phyloP scores from a whole-genome alignment of 768 basidiomycete species.

The Strobilomyces dryophilus region DNA sequence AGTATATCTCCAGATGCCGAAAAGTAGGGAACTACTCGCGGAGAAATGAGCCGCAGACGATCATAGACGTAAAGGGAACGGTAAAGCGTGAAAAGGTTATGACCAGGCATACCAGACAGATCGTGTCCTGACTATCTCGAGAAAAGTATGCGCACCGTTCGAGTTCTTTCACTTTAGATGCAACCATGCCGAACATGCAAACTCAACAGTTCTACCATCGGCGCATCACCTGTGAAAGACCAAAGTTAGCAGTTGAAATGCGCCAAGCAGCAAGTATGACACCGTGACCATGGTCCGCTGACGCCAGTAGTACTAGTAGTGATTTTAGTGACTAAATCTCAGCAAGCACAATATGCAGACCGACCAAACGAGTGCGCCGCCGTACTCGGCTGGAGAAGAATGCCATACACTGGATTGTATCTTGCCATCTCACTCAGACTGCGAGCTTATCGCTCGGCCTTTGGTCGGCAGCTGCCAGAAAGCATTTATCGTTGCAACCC shows the following conservation, averaged over 20 bases:
- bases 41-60: slow-evolving; percentile 48
- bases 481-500: too few relatives aligned
- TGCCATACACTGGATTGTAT: too few relatives aligned
- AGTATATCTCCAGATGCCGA: neutral
- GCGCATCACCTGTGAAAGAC: slow-evolving; percentile 18
- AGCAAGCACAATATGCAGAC: neutral
- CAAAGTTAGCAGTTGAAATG: neutral
- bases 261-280: neutral
- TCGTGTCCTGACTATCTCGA: slow-evolving; percentile 51
- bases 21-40: slow-evolving; percentile 27
- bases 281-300: neutral
- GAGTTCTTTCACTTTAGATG: slow-evolving; percentile 52
- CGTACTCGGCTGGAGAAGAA: slow-evolving; percentile 50
- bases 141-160: slow-evolving; percentile 50
- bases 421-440: too few relatives aligned
- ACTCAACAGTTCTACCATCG: slow-evolving; percentile 51
- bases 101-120: slow-evolving; percentile 45
- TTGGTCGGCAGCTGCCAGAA: too few relatives aligned
- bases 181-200: slow-evolving; percentile 24
- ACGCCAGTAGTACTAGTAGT: slow-evolving; percentile 18
- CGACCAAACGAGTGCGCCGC: slow-evolving; percentile 46
- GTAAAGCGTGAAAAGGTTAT: slow-evolving; percentile 51
- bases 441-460: too few relatives aligned
- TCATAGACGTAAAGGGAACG: slow-evolving; percentile 46
- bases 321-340: neutral